Base-by-base conservation (phyloP, 441 rosid genomes). In the Populus hybrid region DNA sequence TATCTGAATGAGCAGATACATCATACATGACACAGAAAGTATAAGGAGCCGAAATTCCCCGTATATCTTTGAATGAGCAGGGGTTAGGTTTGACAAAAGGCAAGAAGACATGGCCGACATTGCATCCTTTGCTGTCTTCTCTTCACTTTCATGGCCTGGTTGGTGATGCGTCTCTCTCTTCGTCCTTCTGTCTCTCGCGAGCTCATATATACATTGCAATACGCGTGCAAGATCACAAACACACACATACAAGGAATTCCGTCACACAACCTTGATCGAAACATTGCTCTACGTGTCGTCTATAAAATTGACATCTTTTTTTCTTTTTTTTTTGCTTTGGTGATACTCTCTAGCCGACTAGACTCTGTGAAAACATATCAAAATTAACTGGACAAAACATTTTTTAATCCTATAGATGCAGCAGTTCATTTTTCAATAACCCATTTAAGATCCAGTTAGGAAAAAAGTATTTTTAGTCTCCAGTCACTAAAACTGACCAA, bases 101-200 rank as follows among this genome's bases (percentile, higher is more conserved):
- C 3, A 61, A 20, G 73, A 35, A 50, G 40, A 21, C 76, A 81
- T 83, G 86, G 87, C 89, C 89, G 87, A 86, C 89, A 82, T 23
- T 59, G 74, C 76, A 77, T 35, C 70, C 67, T 35, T 77, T 79
- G 66, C 32, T 73, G 30, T 64, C 65, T 76, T 79, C 65, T 50
- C 77, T 71, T 76, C 66, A 40, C 69, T 72, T 69, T 73, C 75
- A 8, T 12, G 6, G 40, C 11, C 72, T 23, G 76, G 80, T 81
- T 71, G 87, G 84, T 77, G 69, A 54, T 28, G 50, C 59, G 79
- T 82, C 82, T 63, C 38, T 67, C 72, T 74, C 78, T 57, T 30
- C 35, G n/a, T 72, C 71, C n/a, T 36, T 10, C 72, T 63, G 16
- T 30, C 72, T 65, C 20, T n/a, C 6, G 23, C 9, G 32, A 5